These are phyloP conservation scores for Ganoderma sinense DNA, from an alignment of 1,284 basidiomycete species.

Conservation along the genomic window DNA sequence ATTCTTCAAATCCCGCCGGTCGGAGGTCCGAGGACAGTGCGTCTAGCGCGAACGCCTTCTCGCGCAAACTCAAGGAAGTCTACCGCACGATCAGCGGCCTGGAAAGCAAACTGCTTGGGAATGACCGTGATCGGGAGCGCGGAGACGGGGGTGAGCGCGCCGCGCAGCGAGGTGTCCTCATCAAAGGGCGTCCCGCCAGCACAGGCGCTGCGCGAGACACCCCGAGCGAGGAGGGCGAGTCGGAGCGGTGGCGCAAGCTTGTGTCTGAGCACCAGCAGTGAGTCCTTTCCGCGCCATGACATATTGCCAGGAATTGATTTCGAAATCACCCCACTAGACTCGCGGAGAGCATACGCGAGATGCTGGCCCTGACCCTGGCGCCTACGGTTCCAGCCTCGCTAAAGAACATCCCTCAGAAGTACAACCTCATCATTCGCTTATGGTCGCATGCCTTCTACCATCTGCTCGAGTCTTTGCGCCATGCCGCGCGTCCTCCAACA, in stretches of 20 bases:
- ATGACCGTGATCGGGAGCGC: conserved; percentile 56
- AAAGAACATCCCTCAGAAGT: conserved; percentile 89
- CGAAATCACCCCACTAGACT: conserved; percentile 56
- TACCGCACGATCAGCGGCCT: conserved; percentile 80
- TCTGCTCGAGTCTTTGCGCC: conserved; percentile 89
- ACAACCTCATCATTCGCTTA: conserved; percentile 93
- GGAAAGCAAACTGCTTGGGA: conserved; percentile 76
- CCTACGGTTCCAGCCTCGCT: conserved; percentile 89
- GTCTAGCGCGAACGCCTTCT: conserved; percentile 72
- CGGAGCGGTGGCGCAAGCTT: conserved; percentile 69
- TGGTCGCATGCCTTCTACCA: conserved; percentile 95
- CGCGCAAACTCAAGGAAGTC: conserved; percentile 79
- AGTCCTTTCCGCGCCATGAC: conserved; percentile 35
- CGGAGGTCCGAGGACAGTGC: conserved; percentile 56
- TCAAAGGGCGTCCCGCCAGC: conserved; percentile 50
- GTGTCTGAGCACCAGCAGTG: conserved; percentile 78
- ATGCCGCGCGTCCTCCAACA: conserved; percentile 80
- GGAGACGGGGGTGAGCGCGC: conserved; percentile 34
- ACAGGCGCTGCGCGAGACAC: conserved; percentile 39
- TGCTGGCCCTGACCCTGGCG: conserved; percentile 87
- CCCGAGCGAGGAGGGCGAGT: conserved; percentile 61
- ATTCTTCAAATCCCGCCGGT: conserved; percentile 38
- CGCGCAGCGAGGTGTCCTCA: conserved; percentile 51
- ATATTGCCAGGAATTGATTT: neutral
- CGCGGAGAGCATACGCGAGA: conserved; percentile 88